Percentiles rank a stretch among this genome's conserved stretches.
phyloP scores from a whole-genome alignment of 441 rosid species.

The Isatis lusitanica region DNA sequence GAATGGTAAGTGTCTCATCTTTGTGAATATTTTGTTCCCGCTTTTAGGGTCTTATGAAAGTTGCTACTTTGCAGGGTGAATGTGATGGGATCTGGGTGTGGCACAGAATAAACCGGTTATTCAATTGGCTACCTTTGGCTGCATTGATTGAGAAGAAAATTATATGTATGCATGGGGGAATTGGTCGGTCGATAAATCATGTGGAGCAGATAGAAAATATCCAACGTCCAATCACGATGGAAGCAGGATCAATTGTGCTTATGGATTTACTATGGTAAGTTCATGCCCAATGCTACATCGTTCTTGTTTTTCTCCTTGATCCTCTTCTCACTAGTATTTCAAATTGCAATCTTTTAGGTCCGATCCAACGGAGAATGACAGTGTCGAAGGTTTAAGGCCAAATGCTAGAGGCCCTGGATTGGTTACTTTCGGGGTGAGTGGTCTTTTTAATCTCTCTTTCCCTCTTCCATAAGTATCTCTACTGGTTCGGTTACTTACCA shows the following conservation, averaged over 20 bases:
- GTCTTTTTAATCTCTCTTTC: not conserved
- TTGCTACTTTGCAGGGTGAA: slow-evolving; percentile 70
- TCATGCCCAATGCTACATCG: slow-evolving; percentile 21
- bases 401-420: slow-evolving; percentile 99
- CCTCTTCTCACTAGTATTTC: slow-evolving; percentile 2
- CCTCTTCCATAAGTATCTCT: not conserved
- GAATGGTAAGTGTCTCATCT: slow-evolving; percentile 65
- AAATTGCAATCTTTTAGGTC: slow-evolving; percentile 57
- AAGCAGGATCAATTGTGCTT: slow-evolving; percentile 95
- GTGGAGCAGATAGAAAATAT: slow-evolving; percentile 93
- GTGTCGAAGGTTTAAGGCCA: slow-evolving; percentile 96
- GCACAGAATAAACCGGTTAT: slow-evolving; percentile 95
- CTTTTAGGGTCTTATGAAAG: slow-evolving; percentile 29
- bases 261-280: slow-evolving; percentile 95
- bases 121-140: slow-evolving; percentile 97
- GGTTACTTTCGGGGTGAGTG: slow-evolving; percentile 95
- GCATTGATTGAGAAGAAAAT: slow-evolving; percentile 97
- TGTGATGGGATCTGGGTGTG: slow-evolving; percentile 99
- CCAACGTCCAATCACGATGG: slow-evolving; percentile 97
- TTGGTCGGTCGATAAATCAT: slow-evolving; percentile 96
- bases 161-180: slow-evolving; percentile 99
- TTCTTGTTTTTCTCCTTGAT: slow-evolving; percentile 16
- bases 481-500: slow-evolving; percentile 3
- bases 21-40: slow-evolving; percentile 8
- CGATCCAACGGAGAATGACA: slow-evolving; percentile 99